These are phyloP conservation scores for Candida boleticola DNA, from an alignment of 805 yeast genomes.

Conservation along the genomic window DNA sequence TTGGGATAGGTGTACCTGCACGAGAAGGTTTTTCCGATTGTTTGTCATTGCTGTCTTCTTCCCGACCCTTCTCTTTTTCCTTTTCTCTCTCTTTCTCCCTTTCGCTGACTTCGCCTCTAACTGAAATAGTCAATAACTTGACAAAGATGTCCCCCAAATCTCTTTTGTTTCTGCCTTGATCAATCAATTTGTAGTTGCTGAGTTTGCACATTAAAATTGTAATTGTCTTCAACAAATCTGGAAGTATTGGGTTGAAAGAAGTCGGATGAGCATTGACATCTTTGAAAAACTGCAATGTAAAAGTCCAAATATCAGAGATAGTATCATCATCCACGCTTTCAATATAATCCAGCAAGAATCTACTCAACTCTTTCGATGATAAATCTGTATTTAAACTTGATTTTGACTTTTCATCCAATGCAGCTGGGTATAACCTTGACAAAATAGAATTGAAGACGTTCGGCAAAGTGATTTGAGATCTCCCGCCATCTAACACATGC, in stretches of 20 bases:
- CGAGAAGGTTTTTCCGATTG: slow-evolving; percentile 6
- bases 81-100: slow-evolving; percentile 2
- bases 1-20: slow-evolving; percentile 3
- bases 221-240: slow-evolving; percentile 53
- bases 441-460: slow-evolving; percentile 56
- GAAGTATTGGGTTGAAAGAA: slow-evolving; percentile 47
- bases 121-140: slow-evolving; percentile 18
- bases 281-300: slow-evolving; percentile 55
- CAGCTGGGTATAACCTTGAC: slow-evolving; percentile 41
- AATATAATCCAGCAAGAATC: slow-evolving; percentile 60
- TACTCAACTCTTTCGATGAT: slow-evolving; percentile 42
- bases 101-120: slow-evolving; percentile 1
- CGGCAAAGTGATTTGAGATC: slow-evolving; percentile 73
- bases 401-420: slow-evolving; percentile 27
- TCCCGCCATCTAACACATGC: slow-evolving; percentile 83
- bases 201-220: slow-evolving; percentile 55
- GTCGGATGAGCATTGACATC: slow-evolving; percentile 50
- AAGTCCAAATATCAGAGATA: slow-evolving; percentile 74
- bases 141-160: slow-evolving; percentile 41
- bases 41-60: slow-evolving; percentile 4
- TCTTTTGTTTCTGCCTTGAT: slow-evolving; percentile 60
- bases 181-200: slow-evolving; percentile 58
- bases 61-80: too few relatives aligned
- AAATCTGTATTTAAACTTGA: slow-evolving; percentile 51
- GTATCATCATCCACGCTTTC: slow-evolving; percentile 70